phyloP scores from a whole-genome alignment of 2,329 filamentous ascomycete genomes.

The Nigrospora sphaerica region DNA sequence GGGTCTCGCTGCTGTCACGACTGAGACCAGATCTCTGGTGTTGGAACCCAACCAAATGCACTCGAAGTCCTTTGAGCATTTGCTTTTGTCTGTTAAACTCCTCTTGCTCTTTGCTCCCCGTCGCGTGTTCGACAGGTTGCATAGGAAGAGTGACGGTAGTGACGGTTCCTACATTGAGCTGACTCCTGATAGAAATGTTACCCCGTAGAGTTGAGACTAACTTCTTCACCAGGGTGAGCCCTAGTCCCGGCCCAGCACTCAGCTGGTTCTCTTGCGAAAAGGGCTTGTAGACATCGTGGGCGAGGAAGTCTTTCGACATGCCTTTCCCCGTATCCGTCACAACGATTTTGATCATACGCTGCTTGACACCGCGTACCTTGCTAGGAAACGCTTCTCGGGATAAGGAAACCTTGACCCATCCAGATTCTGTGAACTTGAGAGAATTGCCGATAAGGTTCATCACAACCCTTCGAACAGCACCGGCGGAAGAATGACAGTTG shows the following conservation, averaged over 20 bases:
- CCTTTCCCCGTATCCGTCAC: conserved; percentile 55
- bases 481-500: conserved; percentile 47
- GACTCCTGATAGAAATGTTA: not conserved
- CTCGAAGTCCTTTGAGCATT: not conserved
- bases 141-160: not conserved
- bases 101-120: not conserved
- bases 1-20: not conserved
- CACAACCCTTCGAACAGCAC: conserved; percentile 41
- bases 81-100: not conserved
- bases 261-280: conserved; percentile 54
- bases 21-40: too few relatives aligned
- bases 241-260: conserved; percentile 50
- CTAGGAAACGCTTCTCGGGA: conserved; percentile 2
- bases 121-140: not conserved
- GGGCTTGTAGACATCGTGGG: conserved; percentile 49
- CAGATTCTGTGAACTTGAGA: conserved; percentile 47
- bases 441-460: conserved; percentile 58
- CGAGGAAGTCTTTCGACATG: conserved; percentile 51
- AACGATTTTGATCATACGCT: conserved; percentile 6
- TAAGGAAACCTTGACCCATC: conserved; percentile 15
- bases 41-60: not conserved
- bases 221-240: conserved; percentile 51
- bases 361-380: not conserved
- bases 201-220: not conserved
- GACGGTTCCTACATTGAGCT: not conserved